Evolutionary conservation across 2,329 filamentous ascomycete genomes (phyloP), one percentile per base, ranked within the genome.

Genomic region (Ophiostoma piceae): DNA sequence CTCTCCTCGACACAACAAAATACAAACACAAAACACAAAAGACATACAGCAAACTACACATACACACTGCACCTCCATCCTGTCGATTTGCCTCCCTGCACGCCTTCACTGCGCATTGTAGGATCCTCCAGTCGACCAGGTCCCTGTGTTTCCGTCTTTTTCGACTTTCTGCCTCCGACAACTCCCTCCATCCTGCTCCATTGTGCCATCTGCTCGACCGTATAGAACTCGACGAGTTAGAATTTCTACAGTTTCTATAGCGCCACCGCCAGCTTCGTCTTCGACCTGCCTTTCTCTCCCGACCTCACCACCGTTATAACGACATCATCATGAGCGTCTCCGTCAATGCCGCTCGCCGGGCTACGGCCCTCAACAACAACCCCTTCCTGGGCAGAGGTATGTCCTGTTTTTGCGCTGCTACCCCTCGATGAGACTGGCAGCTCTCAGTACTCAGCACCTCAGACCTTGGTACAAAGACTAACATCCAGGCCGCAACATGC

Each of bases 261-360:
- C 62, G 32, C 37, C 62, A 65, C 62, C 26, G 11, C 12, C 57
- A 62, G 57, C 57, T 62, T 39, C 35, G 9, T 11, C 62, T 65
- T 65, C 19, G 19, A 65, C 32, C 62, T 65, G 6, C 57, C n/a
- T 64, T 35, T n/a, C 35, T 66, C 12, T 26, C 11, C 39, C 62
- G 35, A 22, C 29, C 57, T 22, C 32, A 19, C 60, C 7, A 39
- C 19, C 6, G 19, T 35, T 35, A 2, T 64, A n/a, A 65, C 62
- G 9, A 26, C 67, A 26, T 62, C 69, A 77, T 62, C 73, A 87
- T 87, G 85, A 87, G 84, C 82, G 82, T 84, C 76, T 85, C 85
- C 66, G 80, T 85, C 72, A 82, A 78, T 76, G 81, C 85, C 75
- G 85, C 84, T 79, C 84, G 84, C 71, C 80, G 84, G 80, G 84